Evolutionary conservation across 208 protist species (phyloP), one percentile per base, ranked within the genome.

Genomic region (Crithidia fasciculata): DNA sequence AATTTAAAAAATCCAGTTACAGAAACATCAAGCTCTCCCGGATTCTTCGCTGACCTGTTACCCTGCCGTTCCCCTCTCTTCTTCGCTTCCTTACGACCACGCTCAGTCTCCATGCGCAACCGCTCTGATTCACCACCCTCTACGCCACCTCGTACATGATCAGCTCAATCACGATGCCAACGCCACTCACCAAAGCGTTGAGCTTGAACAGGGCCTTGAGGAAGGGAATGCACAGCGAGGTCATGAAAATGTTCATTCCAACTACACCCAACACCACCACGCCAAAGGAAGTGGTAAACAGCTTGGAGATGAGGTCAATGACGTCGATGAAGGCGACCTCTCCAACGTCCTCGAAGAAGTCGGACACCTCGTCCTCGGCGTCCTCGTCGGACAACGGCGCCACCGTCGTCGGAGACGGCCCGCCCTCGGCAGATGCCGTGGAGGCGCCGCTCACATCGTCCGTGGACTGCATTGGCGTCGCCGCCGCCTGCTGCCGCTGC

Each of bases 221-320:
- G 72, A 96, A 93, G 1, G 91, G 87, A 66, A 93, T 92, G 39
- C 80, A 85, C 59, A 93, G 80, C 12, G 83, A 84, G 18, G 87
- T 91, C 61, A 96, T 75, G 69, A 93, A 92, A n/a, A 91, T 59
- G 71, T 89, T 91, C 10, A 91, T 69, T 5, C 79, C 75, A 7
- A 96, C 39, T n/a, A 96, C 76, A 13, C 66, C 74, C 2, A 86
- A 47, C 62, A 93, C 86, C 18, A 93, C 88, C 7, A 85, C 87
- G 8, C 91, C 91, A 80, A 96, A 93, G 2, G 88, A 92, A 3
- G 88, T 94, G 12, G 91, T 93, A 65, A 93, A 87, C 3, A 96
- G 63, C 53, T 87, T 86, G 13, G 75, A 87, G 41, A 96, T 70
- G 45, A 93, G 71, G 13, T 90, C 87, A 58, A 96, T 91, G 37